Conservation (phyloP, 208 protist genomes). For the Histomonas meleagridis region DNA sequence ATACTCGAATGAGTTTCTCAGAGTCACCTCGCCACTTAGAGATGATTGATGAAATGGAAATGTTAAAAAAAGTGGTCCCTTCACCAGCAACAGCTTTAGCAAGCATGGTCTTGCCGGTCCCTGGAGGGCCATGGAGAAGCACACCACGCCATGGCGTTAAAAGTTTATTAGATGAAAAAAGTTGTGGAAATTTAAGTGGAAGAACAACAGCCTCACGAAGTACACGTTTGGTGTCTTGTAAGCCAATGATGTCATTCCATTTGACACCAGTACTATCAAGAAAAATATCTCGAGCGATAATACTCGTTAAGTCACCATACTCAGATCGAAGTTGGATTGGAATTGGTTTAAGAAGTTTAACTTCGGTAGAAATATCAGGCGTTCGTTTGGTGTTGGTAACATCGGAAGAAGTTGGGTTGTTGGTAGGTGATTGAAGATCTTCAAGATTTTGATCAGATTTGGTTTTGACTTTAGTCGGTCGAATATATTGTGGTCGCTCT, state of each 20-base stretch:
- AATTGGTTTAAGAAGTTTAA: not conserved
- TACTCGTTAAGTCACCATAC: not conserved
- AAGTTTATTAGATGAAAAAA: constrained; percentile 41
- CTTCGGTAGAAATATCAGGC: not conserved
- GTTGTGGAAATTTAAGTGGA: constrained; percentile 40
- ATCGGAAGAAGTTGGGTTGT: no score
- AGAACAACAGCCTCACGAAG: constrained; percentile 44
- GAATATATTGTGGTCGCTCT: not conserved
- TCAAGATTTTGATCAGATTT: not conserved
- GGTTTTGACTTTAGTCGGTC: not conserved
- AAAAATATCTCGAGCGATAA: constrained; percentile 11
- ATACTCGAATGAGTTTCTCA: constrained; percentile 81
- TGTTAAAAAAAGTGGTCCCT: constrained; percentile 93
- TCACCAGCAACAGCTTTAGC: constrained; percentile 69
- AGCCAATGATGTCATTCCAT: constrained; percentile 37
- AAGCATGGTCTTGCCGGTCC: constrained; percentile 89
- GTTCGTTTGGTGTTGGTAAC: no score
- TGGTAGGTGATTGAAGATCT: not conserved
- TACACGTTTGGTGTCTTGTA: constrained; percentile 26
- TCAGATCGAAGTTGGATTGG: not conserved
- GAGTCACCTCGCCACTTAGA: constrained; percentile 78
- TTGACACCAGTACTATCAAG: not conserved
- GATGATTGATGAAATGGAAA: constrained; percentile 65
- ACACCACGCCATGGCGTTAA: constrained; percentile 57
- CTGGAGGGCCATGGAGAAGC: constrained; percentile 81